phyloP scores from a whole-genome alignment of 129 eudicot genomes.

The Gnaphalium uliginosum region DNA sequence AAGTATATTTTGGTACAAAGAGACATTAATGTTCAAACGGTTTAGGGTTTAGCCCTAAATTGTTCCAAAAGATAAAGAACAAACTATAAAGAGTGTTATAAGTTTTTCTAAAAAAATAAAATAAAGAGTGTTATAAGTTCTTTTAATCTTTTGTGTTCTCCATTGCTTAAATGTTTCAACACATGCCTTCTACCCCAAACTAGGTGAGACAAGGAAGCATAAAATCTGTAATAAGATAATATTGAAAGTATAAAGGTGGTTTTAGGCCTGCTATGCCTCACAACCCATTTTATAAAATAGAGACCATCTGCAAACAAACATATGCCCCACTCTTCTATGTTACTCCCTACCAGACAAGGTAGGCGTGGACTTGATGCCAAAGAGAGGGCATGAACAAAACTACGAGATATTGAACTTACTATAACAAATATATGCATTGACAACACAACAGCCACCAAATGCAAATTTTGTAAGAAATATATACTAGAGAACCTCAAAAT shows the following conservation, averaged over 20 bases:
- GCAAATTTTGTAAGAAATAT: neutral
- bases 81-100: neutral
- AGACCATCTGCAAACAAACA: neutral
- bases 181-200: neutral
- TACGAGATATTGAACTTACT: neutral
- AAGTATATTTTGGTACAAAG: too few species aligned
- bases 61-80: neutral
- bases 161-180: neutral
- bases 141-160: neutral
- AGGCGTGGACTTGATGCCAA: neutral
- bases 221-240: too few species aligned
- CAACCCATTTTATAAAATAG: neutral
- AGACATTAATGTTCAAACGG: neutral
- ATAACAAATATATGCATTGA: neutral
- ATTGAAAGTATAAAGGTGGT: neutral
- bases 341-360: neutral
- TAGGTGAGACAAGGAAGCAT: neutral
- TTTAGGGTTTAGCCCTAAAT: neutral
- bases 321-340: neutral
- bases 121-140: neutral
- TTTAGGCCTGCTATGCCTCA: neutral
- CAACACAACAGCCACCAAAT: neutral
- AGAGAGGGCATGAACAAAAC: neutral
- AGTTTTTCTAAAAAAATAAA: neutral
- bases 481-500: neutral